phyloP scores from a whole-genome alignment of 495 filamentous ascomycete species.

The Lophiostoma macrostomum region DNA sequence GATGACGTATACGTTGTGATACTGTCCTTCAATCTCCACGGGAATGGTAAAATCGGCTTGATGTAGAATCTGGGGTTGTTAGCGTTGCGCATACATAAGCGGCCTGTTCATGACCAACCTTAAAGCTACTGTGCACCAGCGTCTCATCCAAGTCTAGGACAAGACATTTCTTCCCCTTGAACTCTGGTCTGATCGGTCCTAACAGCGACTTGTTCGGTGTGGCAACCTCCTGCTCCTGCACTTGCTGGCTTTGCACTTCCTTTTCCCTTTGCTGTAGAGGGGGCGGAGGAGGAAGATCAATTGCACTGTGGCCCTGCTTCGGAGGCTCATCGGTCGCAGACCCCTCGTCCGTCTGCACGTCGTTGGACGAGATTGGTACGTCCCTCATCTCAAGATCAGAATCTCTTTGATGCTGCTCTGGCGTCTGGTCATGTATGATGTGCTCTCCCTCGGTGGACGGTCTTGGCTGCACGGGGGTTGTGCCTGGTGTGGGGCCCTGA shows the following conservation, averaged over 20 bases:
- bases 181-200: slow-evolving; percentile 70
- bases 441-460: slow-evolving; percentile 37
- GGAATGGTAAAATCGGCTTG: slow-evolving; percentile 99
- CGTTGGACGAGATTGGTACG: slow-evolving; percentile 38
- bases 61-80: slow-evolving; percentile 73
- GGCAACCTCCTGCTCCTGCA: slow-evolving; percentile 22
- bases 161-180: slow-evolving; percentile 85
- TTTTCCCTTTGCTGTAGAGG: slow-evolving; percentile 51
- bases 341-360: slow-evolving; percentile 34
- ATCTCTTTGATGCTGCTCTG: slow-evolving; percentile 48
- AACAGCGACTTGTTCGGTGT: slow-evolving; percentile 69
- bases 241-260: slow-evolving; percentile 38
- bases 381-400: slow-evolving; percentile 62
- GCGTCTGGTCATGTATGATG: slow-evolving; percentile 46
- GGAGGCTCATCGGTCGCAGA: slow-evolving; percentile 28
- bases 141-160: slow-evolving; percentile 97
- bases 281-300: slow-evolving; percentile 58
- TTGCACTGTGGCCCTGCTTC: slow-evolving; percentile 32
- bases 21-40: slow-evolving; percentile 97
- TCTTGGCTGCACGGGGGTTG: slow-evolving; percentile 28
- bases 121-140: slow-evolving; percentile 98
- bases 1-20: slow-evolving; percentile 99
- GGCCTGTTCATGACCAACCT: slow-evolving; percentile 55
- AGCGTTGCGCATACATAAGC: slow-evolving; percentile 26
- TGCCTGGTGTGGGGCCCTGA: slow-evolving; percentile 41